Evolutionary conservation across 164 flowering plant genomes (phyloP), one percentile per base, ranked within the genome.

Genomic region (Chloranthus sessilifolius): DNA sequence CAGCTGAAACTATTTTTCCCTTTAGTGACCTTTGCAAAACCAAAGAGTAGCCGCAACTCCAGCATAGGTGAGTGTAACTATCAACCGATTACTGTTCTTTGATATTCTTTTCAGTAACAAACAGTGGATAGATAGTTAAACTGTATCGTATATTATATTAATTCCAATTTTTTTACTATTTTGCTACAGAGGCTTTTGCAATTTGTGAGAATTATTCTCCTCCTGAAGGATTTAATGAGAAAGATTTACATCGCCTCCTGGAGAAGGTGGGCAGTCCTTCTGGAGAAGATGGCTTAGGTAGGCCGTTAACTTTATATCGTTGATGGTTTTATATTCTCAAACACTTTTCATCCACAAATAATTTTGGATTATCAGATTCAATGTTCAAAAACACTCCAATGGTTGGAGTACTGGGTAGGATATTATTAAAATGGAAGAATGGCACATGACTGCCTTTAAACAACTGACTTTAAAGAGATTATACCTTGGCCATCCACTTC

Each of bases 41-140:
- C 99, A 40, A 94, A 85, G 73, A 94, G 99, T 76, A 94, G 99
- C 56, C 87, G 96, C 29, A 94, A 94, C 69, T 94, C 99, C 33
- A 89, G 97, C 74, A 94, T 89, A 73, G 98, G 98, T 88, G 65
- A 74, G 61, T 15, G 17, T 15, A 12, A 5, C 50, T 7, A 16
- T 7, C 31, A n/a, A n/a, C n/a, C n/a, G n/a, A n/a, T 15, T 28
- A 12, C 24, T 41, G 15, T 41, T 19, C 21, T 41, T 20, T 21
- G 15, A 41, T 41, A 41, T 41, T n/a, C n/a, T n/a, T n/a, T n/a
- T n/a, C n/a, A n/a, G n/a, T n/a, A n/a, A n/a, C n/a, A n/a, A n/a
- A n/a, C n/a, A n/a, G n/a, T n/a, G n/a, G n/a, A n/a, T n/a, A n/a
- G 5, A 37, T 5, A 12, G 40, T 19, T 34, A 11, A 26, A 26